Conservation (phyloP, 768 basidiomycete species). For the Boletus sensibilis region DNA sequence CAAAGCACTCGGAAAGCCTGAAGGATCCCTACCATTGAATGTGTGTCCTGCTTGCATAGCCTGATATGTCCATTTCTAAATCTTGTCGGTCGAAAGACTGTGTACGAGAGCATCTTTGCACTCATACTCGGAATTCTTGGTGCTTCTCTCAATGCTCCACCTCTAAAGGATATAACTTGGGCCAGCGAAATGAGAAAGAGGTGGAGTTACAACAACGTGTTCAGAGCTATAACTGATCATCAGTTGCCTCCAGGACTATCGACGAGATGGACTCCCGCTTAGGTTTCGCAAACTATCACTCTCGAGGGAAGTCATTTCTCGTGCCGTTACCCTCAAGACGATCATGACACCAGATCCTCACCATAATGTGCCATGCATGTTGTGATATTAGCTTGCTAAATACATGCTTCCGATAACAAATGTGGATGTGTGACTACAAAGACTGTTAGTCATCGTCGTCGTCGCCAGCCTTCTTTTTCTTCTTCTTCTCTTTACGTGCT, state of each 20-base stretch:
- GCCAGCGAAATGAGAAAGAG: constrained; percentile 84
- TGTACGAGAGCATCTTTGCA: constrained; percentile 62
- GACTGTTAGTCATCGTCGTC: constrained; percentile 34
- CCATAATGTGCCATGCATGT: not conserved
- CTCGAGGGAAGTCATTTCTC: constrained; percentile 47
- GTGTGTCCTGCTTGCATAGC: constrained; percentile 37
- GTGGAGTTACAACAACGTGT: constrained; percentile 41
- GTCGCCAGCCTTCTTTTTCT: constrained; percentile 33
- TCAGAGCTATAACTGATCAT: not conserved
- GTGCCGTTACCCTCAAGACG: constrained; percentile 2
- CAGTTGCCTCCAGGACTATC: constrained; percentile 49
- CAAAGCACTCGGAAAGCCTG: constrained; percentile 72
- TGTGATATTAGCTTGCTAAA: not conserved
- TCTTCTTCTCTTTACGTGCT: constrained; percentile 75
- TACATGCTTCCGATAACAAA: constrained; percentile 1
- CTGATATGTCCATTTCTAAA: not conserved
- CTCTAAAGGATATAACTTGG: constrained; percentile 82
- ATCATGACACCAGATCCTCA: constrained; percentile 1
- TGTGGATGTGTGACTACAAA: not conserved
- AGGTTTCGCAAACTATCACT: constrained; percentile 61
- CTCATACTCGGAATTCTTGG: constrained; percentile 71
- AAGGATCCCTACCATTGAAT: constrained; percentile 61
- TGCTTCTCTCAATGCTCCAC: constrained; percentile 65
- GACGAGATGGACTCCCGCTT: constrained; percentile 74
- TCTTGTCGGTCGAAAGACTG: constrained; percentile 44